phyloP scores from a whole-genome alignment of 257 asterid genomes.

The Petrea volubilis region DNA sequence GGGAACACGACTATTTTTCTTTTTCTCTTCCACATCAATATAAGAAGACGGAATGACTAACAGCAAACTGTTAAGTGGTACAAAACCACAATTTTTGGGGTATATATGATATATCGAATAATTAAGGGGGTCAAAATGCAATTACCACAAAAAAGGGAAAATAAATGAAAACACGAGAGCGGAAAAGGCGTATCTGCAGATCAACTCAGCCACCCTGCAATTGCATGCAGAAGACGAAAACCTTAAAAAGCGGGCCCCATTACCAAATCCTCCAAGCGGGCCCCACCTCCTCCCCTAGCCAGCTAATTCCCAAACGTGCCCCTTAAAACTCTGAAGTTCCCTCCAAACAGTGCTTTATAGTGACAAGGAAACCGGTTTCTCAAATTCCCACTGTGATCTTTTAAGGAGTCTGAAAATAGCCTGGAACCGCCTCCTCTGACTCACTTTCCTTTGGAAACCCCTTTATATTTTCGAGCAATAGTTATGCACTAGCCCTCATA shows the following conservation, averaged over 20 bases:
- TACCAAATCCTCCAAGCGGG: neutral
- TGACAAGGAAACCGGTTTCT: conserved; percentile 4
- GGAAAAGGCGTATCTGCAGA: neutral
- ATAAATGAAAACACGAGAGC: neutral
- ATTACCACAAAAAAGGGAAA: neutral
- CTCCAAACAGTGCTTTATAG: conserved; percentile 17
- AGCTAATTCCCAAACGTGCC: neutral
- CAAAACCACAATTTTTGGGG: too few species aligned
- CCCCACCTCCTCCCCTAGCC: neutral
- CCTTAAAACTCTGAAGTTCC: neutral
- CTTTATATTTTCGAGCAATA: conserved; percentile 8
- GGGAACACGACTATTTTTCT: too few species aligned
- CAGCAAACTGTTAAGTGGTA: too few species aligned
- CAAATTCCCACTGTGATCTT: conserved; percentile 18
- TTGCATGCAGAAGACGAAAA: neutral
- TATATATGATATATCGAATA: too few species aligned
- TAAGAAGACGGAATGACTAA: too few species aligned
- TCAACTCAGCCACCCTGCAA: neutral
- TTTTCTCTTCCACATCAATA: too few species aligned
- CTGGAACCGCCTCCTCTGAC: conserved; percentile 20
- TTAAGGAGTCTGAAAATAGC: conserved; percentile 21
- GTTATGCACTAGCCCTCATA: neutral
- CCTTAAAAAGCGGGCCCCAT: conserved; percentile 8
- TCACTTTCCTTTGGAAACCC: neutral
- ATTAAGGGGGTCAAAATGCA: too few species aligned